A percentile compares a stretch with the other conserved stretches of the same genome.
phyloP scores from a whole-genome alignment of 495 filamentous ascomycete genomes.

The Talaromyces ruber region DNA sequence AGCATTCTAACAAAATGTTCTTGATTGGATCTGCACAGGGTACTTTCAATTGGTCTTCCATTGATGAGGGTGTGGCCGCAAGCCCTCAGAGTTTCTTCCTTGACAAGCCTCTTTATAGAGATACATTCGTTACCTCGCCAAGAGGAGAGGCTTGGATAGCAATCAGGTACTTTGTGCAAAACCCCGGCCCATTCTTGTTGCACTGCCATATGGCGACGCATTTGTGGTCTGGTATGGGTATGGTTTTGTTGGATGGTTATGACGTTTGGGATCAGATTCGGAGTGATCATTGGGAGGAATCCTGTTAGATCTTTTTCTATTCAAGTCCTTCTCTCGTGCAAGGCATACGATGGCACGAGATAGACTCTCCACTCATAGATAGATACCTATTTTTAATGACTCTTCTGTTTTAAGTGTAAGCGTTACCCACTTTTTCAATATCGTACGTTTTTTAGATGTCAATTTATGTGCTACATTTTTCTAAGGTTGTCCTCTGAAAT shows the following conservation, averaged over 20 bases:
- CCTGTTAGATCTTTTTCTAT: neutral
- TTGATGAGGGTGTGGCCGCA: constrained; percentile 40
- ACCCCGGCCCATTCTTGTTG: constrained; percentile 49
- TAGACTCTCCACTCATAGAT: neutral
- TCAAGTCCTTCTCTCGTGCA: neutral
- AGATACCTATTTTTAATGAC: neutral
- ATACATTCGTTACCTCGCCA: constrained; percentile 36
- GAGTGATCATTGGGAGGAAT: constrained; percentile 13
- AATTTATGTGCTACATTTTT: no score
- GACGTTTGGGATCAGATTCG: constrained; percentile 44
- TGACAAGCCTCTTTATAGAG: constrained; percentile 40
- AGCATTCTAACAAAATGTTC: constrained; percentile 53
- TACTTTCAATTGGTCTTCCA: constrained; percentile 37
- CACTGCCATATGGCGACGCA: constrained; percentile 57
- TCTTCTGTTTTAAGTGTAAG: neutral
- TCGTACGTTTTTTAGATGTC: neutral
- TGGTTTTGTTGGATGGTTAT: constrained; percentile 48
- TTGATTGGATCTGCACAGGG: constrained; percentile 44
- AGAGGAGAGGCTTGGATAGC: constrained; percentile 39
- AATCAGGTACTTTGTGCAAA: constrained; percentile 47
- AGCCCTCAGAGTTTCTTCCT: constrained; percentile 46
- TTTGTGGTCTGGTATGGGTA: constrained; percentile 45
- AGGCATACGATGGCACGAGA: neutral
- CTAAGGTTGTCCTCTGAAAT: no score
- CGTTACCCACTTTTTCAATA: neutral